A percentile compares a stretch with the other conserved stretches of the same genome.
Evolutionary conservation across 345 rosid genomes (phyloP).

Genomic region (Streptanthus diversifolius): DNA sequence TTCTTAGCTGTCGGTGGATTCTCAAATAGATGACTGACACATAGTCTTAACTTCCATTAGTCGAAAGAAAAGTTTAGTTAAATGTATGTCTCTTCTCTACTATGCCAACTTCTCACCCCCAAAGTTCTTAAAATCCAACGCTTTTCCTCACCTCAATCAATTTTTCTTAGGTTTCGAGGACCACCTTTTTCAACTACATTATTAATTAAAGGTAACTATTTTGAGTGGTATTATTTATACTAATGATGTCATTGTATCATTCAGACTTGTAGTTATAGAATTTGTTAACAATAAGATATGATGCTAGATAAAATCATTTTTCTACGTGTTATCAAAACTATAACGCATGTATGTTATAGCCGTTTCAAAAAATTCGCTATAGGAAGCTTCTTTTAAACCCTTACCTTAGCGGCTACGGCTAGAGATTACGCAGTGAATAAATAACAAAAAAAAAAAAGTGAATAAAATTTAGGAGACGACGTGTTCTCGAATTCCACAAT

Average conservation of each 20-base stretch:
- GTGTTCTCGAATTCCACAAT: background rate
- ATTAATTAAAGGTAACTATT: background rate
- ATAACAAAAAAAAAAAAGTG: background rate
- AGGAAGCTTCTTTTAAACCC: background rate
- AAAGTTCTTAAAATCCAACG: constrained; percentile 1
- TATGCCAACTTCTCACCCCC: background rate
- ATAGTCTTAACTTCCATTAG: constrained; percentile 7
- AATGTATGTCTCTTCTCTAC: constrained; percentile 1
- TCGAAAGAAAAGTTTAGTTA: background rate
- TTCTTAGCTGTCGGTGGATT: constrained; percentile 5
- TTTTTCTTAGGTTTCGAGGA: background rate
- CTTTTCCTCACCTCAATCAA: constrained; percentile 20
- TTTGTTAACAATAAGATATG: background rate
- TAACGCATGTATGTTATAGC: background rate
- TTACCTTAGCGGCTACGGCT: constrained; percentile 3
- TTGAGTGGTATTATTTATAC: background rate
- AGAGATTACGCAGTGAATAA: background rate
- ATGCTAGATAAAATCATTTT: background rate
- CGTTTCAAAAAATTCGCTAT: background rate
- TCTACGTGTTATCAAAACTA: background rate
- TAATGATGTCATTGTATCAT: background rate
- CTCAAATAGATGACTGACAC: constrained; percentile 15
- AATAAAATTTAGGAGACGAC: constrained; percentile 1
- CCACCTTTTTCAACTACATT: constrained; percentile 10
- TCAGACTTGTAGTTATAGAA: background rate